These are phyloP conservation scores for Pholiota conissans DNA, from an alignment of 768 basidiomycete species.

Conservation along the genomic window DNA sequence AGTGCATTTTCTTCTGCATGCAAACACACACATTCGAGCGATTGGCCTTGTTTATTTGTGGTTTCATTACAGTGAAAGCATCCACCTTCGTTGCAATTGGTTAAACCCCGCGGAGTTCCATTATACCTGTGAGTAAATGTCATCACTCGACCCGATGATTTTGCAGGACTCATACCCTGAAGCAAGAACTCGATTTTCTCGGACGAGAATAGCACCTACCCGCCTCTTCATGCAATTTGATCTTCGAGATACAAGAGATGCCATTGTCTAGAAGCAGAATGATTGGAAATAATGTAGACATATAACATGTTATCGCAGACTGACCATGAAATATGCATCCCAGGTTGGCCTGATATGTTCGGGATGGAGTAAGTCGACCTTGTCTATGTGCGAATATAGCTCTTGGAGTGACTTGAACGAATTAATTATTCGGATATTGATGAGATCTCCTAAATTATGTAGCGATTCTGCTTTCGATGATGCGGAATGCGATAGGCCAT, in stretches of 20 bases:
- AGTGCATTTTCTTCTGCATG: constrained; percentile 99
- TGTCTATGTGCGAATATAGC: constrained; percentile 64
- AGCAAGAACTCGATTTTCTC: constrained; percentile 75
- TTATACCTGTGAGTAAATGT: constrained; percentile 66
- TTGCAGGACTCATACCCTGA: constrained; percentile 57
- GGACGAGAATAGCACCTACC: constrained; percentile 91
- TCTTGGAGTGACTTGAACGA: constrained; percentile 53
- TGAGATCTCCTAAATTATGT: constrained; percentile 42
- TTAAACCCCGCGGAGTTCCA: constrained; percentile 88
- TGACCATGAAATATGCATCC: constrained; percentile 97
- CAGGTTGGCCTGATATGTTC: constrained; percentile 85
- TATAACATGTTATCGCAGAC: constrained; percentile 13
- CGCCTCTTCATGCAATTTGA: constrained; percentile 98
- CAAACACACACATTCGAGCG: constrained; percentile 86
- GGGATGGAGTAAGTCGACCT: constrained; percentile 65
- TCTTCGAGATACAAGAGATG: constrained; percentile 83
- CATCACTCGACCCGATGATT: not conserved
- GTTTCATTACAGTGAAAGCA: constrained; percentile 76
- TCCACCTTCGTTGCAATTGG: constrained; percentile 91
- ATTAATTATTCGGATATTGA: constrained; percentile 65
- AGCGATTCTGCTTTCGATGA: constrained; percentile 23
- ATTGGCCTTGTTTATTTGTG: constrained; percentile 38
- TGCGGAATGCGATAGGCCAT: constrained; percentile 39
- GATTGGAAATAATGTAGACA: not conserved
- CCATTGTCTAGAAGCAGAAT: constrained; percentile 61